phyloP scores from a whole-genome alignment of 768 basidiomycete genomes.

The Russula dissimulans region DNA sequence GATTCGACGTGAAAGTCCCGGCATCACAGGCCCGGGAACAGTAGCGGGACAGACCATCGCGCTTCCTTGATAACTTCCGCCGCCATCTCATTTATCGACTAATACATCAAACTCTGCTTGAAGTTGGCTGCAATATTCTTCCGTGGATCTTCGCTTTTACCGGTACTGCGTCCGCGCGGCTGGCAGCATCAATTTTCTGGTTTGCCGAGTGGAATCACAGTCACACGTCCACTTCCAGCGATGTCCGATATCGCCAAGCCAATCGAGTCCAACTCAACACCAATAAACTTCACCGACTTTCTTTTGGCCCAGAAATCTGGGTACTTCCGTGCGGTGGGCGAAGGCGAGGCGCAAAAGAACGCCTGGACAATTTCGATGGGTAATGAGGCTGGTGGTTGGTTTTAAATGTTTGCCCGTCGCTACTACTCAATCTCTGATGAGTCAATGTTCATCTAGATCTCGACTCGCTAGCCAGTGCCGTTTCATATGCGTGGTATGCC shows the following conservation, averaged over 20 bases:
- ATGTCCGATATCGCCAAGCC: slow-evolving; percentile 1
- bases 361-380: slow-evolving; percentile 85
- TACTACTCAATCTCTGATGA: neutral
- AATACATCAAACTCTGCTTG: neutral
- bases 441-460: slow-evolving; percentile 50
- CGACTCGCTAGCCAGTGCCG: slow-evolving; percentile 78
- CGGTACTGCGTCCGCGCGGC: neutral
- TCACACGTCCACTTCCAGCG: neutral
- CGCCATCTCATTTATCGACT: neutral
- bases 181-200: neutral
- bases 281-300: slow-evolving; percentile 6
- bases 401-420: neutral
- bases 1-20: too few species aligned
- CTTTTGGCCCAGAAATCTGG: slow-evolving; percentile 15
- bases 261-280: neutral
- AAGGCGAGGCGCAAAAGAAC: slow-evolving; percentile 20
- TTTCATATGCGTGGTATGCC: slow-evolving; percentile 74
- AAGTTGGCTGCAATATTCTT: neutral
- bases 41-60: neutral
- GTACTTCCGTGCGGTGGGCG: slow-evolving; percentile 10
- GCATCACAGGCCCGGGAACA: too few species aligned
- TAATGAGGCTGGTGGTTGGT: slow-evolving; percentile 90
- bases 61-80: neutral
- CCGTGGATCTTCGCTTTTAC: slow-evolving; percentile 2
- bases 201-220: neutral